Conservation (phyloP, 1,284 basidiomycete species). For the Mycena sp. region DNA sequence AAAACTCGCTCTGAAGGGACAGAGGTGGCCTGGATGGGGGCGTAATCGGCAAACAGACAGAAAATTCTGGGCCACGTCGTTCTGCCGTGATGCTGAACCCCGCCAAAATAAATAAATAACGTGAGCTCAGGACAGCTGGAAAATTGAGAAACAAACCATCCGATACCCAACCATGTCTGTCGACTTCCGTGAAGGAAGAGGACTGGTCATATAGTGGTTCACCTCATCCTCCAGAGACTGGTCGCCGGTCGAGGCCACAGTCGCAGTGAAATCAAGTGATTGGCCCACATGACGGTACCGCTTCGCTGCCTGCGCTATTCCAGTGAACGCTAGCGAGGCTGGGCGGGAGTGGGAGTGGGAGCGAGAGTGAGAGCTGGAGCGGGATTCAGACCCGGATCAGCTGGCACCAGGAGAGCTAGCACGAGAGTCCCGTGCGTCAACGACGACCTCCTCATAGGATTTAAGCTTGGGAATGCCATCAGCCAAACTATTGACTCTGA, state of each 20-base stretch:
- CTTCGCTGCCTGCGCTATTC: too few relatives aligned
- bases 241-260: background rate
- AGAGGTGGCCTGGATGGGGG: too few relatives aligned
- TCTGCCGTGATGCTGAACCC: background rate
- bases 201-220: background rate
- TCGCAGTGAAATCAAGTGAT: background rate
- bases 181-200: background rate
- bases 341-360: background rate
- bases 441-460: background rate
- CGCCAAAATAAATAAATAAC: too few relatives aligned
- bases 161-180: background rate
- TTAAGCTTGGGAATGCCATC: background rate
- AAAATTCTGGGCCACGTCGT: background rate
- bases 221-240: background rate
- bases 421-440: background rate
- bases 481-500: background rate
- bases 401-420: too few relatives aligned
- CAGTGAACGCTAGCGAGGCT: background rate
- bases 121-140: background rate
- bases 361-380: too few relatives aligned
- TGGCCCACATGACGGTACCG: background rate
- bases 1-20: too few relatives aligned
- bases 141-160: background rate
- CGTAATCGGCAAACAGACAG: too few relatives aligned
- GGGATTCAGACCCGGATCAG: background rate